Percentiles rank a stretch among this genome's conserved stretches.
Conservation (phyloP, 805 yeast genomes). For the Pichia nakasei region DNA sequence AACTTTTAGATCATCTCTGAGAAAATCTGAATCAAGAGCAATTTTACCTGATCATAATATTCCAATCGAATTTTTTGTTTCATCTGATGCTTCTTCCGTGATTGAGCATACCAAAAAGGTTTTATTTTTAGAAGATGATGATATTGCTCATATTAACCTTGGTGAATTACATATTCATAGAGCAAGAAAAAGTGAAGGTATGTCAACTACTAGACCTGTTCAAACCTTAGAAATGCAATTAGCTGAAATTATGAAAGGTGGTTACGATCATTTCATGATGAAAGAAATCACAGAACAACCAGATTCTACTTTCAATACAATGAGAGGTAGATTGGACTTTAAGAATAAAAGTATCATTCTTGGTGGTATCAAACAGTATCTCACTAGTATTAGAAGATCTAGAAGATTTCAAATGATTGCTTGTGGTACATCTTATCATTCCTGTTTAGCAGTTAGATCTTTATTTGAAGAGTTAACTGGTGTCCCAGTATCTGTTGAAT, state of each 20-base stretch:
- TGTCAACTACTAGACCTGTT: conserved; percentile 89
- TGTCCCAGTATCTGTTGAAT: conserved; percentile 85
- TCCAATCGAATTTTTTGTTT: conserved; percentile 90
- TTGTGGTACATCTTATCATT: conserved; percentile 98
- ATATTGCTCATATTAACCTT: conserved; percentile 94
- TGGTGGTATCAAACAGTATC: conserved; percentile 83
- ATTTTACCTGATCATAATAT: conserved; percentile 85
- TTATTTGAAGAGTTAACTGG: conserved; percentile 95
- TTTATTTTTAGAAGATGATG: conserved; percentile 93
- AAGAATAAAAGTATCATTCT: conserved; percentile 65
- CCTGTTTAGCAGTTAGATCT: conserved; percentile 94
- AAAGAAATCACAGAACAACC: conserved; percentile 99
- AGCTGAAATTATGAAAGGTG: conserved; percentile 97
- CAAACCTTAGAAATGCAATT: conserved; percentile 96
- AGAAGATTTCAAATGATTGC: conserved; percentile 97
- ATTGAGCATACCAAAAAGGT: conserved; percentile 96
- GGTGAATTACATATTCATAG: conserved; percentile 99
- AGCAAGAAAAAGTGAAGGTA: conserved; percentile 79
- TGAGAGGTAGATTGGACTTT: conserved; percentile 98
- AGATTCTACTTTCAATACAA: conserved; percentile 94
- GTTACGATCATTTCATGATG: conserved; percentile 94
- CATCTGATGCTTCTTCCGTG: conserved; percentile 96
- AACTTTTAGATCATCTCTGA: conserved; percentile 15
- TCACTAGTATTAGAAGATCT: conserved; percentile 86
- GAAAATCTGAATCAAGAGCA: conserved; percentile 70